Evolutionary conservation across 768 basidiomycete species (phyloP).

Genomic region (Collybia sordida): DNA sequence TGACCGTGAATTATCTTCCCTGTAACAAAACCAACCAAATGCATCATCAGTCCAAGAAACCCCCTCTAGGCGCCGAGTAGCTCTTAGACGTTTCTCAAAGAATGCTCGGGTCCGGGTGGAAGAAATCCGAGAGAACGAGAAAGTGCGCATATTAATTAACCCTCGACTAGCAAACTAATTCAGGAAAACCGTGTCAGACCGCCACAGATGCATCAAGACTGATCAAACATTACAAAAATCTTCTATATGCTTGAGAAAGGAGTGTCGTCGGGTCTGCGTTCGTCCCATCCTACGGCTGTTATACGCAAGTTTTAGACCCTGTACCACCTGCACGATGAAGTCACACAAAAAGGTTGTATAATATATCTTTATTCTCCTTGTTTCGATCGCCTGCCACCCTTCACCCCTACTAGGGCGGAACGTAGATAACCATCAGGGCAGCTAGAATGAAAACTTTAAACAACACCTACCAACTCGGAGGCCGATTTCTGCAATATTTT

Average conservation of each 20-base stretch:
- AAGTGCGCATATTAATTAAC: constrained; percentile 21
- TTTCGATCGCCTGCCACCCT: background rate
- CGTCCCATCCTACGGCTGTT: too few species aligned
- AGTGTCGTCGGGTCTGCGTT: too few species aligned
- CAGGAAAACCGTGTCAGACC: constrained; percentile 15
- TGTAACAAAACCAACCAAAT: background rate
- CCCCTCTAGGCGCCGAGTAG: constrained; percentile 23
- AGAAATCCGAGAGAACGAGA: constrained; percentile 32
- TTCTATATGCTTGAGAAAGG: constrained; percentile 19
- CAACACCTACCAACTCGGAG: constrained; percentile 47
- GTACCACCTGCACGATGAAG: background rate
- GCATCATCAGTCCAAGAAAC: constrained; percentile 24
- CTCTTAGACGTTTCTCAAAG: constrained; percentile 27
- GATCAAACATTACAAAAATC: constrained; percentile 33
- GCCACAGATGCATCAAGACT: constrained; percentile 33
- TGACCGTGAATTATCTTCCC: background rate
- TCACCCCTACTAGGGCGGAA: constrained; percentile 19
- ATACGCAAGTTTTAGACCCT: too few species aligned
- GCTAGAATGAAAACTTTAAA: background rate
- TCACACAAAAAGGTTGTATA: background rate
- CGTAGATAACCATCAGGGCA: constrained; percentile 1
- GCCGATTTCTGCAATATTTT: constrained; percentile 32
- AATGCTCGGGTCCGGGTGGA: constrained; percentile 33
- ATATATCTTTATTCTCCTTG: background rate
- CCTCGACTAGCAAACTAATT: background rate